A percentile compares a stretch with the other conserved stretches of the same genome.
phyloP scores from a whole-genome alignment of 192 early-diverging fungal genomes.

The Coemansia sp. region DNA sequence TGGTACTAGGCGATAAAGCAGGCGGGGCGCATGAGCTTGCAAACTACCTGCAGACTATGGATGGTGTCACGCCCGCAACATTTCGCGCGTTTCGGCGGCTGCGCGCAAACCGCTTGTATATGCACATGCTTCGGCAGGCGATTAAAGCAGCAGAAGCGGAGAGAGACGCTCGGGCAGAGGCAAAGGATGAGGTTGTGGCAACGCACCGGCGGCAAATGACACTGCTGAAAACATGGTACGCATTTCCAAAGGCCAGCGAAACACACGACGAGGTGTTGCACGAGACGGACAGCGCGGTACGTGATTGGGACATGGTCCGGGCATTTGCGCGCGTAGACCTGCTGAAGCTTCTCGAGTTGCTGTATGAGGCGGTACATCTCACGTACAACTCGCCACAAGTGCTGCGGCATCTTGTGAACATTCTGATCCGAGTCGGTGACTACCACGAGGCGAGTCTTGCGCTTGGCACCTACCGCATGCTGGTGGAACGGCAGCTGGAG shows the following conservation, averaged over 20 bases:
- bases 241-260: slow-evolving; percentile 65
- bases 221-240: slow-evolving; percentile 55
- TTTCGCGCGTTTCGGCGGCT: slow-evolving; percentile 58
- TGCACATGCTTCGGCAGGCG: slow-evolving; percentile 43
- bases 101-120: slow-evolving; percentile 55
- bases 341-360: slow-evolving; percentile 58
- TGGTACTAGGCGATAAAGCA: slow-evolving; percentile 25
- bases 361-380: slow-evolving; percentile 64
- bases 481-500: slow-evolving; percentile 56
- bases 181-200: slow-evolving; percentile 46
- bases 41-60: slow-evolving; percentile 47
- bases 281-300: slow-evolving; percentile 63
- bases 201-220: slow-evolving; percentile 64
- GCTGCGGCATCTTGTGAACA: slow-evolving; percentile 61
- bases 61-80: slow-evolving; percentile 40
- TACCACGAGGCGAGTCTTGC: slow-evolving; percentile 76
- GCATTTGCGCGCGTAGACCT: slow-evolving; percentile 56
- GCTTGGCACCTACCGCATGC: slow-evolving; percentile 60
- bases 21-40: slow-evolving; percentile 22
- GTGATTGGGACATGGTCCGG: slow-evolving; percentile 60
- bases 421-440: slow-evolving; percentile 63
- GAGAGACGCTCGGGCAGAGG: background rate
- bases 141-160: slow-evolving; percentile 30
- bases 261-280: slow-evolving; percentile 59
- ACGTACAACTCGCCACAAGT: slow-evolving; percentile 73